Percentiles rank a stretch among this genome's conserved stretches.
Evolutionary conservation across 257 asterid species (phyloP).

Genomic region (Jaltomata sinuosa): DNA sequence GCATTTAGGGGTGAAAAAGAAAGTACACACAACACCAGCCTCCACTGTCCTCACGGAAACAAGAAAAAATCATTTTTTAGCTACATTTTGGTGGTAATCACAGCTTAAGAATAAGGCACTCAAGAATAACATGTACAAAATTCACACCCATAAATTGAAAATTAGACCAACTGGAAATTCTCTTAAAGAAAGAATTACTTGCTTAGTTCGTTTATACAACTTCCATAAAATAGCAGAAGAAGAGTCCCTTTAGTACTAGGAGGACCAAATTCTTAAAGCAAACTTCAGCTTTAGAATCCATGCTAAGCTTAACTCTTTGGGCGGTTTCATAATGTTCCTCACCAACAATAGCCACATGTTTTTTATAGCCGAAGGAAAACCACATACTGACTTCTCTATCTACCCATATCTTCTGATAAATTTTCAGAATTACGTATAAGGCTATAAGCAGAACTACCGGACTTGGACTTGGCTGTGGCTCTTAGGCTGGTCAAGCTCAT

Average conservation of each 20-base stretch:
- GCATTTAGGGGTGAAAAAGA: too few relatives aligned
- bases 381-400: not conserved
- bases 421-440: not conserved
- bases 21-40: not conserved
- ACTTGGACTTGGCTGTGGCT: not conserved
- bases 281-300: not conserved
- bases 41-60: not conserved
- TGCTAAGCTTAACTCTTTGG: too few relatives aligned
- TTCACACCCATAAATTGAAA: not conserved
- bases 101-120: not conserved
- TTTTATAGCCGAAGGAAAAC: too few relatives aligned
- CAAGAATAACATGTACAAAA: not conserved
- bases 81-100: not conserved
- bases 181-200: not conserved
- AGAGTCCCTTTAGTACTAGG: not conserved
- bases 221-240: not conserved
- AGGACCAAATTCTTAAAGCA: not conserved
- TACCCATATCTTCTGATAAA: not conserved
- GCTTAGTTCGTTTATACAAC: not conserved
- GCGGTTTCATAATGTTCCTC: too few relatives aligned
- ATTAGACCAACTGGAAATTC: not conserved
- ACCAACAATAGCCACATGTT: too few relatives aligned
- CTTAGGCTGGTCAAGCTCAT: not conserved
- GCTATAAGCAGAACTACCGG: not conserved
- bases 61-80: not conserved